phyloP scores from a whole-genome alignment of 2,329 filamentous ascomycete species.

The Talaromyces rugulosus region DNA sequence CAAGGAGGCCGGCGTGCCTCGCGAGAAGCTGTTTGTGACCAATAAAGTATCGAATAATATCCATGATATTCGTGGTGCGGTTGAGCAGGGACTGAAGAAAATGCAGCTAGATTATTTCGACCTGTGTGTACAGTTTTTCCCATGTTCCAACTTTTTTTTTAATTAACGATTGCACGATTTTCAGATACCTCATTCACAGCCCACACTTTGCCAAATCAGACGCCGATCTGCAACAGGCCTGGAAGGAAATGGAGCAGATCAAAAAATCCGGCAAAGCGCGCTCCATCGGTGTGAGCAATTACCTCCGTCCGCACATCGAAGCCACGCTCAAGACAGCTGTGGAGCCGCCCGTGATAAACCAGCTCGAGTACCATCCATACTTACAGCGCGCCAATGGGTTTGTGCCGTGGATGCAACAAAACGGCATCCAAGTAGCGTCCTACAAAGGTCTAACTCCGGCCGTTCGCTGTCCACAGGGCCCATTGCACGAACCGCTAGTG shows the following conservation, averaged over 20 bases:
- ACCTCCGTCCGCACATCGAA: constrained; percentile 45
- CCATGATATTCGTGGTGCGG: constrained; percentile 59
- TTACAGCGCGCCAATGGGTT: not conserved
- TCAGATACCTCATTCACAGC: constrained; percentile 29
- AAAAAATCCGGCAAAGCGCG: constrained; percentile 40
- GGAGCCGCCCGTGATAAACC: constrained; percentile 46
- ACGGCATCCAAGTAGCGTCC: not conserved
- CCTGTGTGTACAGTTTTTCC: constrained; percentile 46
- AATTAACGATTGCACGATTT: constrained; percentile 3
- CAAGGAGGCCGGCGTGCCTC: constrained; percentile 55
- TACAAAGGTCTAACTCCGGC: not conserved
- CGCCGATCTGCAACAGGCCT: constrained; percentile 51
- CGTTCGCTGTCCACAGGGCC: not conserved
- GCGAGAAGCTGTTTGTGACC: constrained; percentile 62
- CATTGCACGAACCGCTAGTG: not conserved
- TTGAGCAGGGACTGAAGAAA: constrained; percentile 57
- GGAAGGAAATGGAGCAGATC: constrained; percentile 46
- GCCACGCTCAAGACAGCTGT: constrained; percentile 40
- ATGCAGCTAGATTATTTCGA: constrained; percentile 65
- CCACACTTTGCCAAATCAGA: constrained; percentile 60
- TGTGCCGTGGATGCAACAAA: not conserved
- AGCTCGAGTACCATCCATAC: constrained; percentile 51
- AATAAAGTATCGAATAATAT: constrained; percentile 64
- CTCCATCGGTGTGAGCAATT: constrained; percentile 52
- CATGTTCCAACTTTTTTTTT: not conserved